Base-by-base conservation (phyloP, 1,284 basidiomycete species). In the Trichosporon ovoides region DNA sequence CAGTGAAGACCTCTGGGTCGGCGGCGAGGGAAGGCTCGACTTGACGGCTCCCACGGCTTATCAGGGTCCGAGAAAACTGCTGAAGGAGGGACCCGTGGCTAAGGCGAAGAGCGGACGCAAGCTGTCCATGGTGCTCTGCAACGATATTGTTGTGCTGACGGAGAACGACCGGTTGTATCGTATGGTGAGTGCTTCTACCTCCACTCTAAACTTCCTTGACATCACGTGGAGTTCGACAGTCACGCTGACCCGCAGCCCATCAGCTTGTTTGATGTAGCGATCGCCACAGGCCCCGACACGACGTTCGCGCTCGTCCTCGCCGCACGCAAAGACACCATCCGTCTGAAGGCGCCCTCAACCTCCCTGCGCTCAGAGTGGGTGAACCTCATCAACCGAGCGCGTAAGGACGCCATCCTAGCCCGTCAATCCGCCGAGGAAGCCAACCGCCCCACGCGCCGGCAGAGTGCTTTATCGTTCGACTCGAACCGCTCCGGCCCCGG, bases 81-180 rank as follows among this genome's bases (percentile, higher is more conserved):
- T 97, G 43, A 88, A 86, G 63, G 89, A 97, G 71, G 92, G 91
- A 0, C 58, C 81, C 5, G 74, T 97, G 9, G 74, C 80, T 63
- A 97, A 98, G 73, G 81, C 87, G 11, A 94, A 91, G 79, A 90
- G 88, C 60, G 87, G 89, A 0, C 81, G 89, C 46, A 89, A 85
- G 69, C 76, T 97, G 43, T 82, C 84, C 46, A 83, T 82, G n/a
- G 85, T 89, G 71, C 73, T 91, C 59, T 91, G 89, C 66, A 90
- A 82, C 67, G 89, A 92, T 68, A 86, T 91, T 48, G 70, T 92
- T 37, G 85, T 92, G 1, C 79, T 93, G 48, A 86, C 88, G 13
- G 87, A 91, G 3, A 82, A 82, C 22, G 84, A 82, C 62, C 83
- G 84, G 11, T 72, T 93, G 13, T 93, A 93, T 73, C 83, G 87